Evolutionary conservation across 2,329 filamentous ascomycete species (phyloP).

Genomic region (Paecilomyces niveus): DNA sequence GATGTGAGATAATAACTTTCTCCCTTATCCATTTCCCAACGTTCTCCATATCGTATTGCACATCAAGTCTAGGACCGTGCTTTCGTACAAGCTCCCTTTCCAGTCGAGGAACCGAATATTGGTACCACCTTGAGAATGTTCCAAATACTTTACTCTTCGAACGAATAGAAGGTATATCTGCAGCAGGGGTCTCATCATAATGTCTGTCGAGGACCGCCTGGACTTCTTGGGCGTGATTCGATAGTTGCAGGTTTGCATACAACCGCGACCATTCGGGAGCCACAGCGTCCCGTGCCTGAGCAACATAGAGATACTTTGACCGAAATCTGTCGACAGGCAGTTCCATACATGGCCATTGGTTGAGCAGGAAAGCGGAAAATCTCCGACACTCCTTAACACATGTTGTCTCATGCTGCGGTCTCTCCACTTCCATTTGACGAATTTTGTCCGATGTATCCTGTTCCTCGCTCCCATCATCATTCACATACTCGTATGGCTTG

Average conservation of each 20-base stretch:
- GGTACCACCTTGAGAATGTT: not conserved
- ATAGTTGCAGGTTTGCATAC: not conserved
- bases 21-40: not conserved
- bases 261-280: slow-evolving; percentile 38
- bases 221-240: not conserved
- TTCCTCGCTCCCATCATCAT: not conserved
- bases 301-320: slow-evolving; percentile 27
- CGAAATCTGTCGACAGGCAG: slow-evolving; percentile 24
- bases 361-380: slow-evolving; percentile 37
- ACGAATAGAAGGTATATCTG: slow-evolving; percentile 28
- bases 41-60: not conserved
- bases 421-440: slow-evolving; percentile 15
- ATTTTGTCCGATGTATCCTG: too few relatives aligned
- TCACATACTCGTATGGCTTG: not conserved
- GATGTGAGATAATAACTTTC: not conserved
- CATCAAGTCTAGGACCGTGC: not conserved
- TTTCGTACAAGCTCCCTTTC: slow-evolving; percentile 7
- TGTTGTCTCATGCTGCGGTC: slow-evolving; percentile 18
- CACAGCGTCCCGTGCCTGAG: slow-evolving; percentile 33
- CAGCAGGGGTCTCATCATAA: not conserved
- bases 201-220: not conserved
- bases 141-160: not conserved
- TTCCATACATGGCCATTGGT: slow-evolving; percentile 40
- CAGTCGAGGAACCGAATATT: not conserved
- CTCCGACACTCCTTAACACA: slow-evolving; percentile 26